A percentile compares a stretch with the other conserved stretches of the same genome.
These are phyloP conservation scores for Wickerhamiella kurtzmanii DNA, from an alignment of 805 yeast species.

Conservation along the genomic window DNA sequence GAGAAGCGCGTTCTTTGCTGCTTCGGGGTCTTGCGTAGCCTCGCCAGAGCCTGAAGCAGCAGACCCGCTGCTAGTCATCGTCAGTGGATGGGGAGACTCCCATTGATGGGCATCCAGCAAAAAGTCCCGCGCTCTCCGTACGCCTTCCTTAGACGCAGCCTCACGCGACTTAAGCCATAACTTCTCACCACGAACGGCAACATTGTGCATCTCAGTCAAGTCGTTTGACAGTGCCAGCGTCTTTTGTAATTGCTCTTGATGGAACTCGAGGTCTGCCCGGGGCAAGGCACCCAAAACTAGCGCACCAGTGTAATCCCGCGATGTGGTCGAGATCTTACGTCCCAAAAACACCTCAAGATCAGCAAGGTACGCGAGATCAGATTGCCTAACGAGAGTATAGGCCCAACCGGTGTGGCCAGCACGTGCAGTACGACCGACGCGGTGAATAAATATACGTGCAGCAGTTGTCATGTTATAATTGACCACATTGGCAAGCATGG, in stretches of 20 bases:
- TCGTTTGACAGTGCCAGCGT: conserved; percentile 48
- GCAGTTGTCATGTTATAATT: conserved; percentile 84
- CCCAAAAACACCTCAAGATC: conserved; percentile 88
- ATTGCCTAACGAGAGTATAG: conserved; percentile 70
- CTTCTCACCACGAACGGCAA: conserved; percentile 77
- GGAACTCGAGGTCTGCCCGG: conserved; percentile 51
- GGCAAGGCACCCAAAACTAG: conserved; percentile 78
- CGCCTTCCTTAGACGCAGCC: conserved; percentile 76
- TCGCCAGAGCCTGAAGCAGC: conserved; percentile 2
- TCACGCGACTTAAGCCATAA: conserved; percentile 73
- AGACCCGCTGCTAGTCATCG: conserved; percentile 22
- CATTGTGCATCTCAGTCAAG: conserved; percentile 46
- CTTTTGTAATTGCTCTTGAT: conserved; percentile 57
- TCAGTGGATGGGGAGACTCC: conserved; percentile 76
- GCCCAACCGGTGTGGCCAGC: conserved; percentile 99
- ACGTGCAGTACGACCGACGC: conserved; percentile 99
- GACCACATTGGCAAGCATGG: conserved; percentile 86
- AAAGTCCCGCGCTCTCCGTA: conserved; percentile 72
- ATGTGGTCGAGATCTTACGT: conserved; percentile 45
- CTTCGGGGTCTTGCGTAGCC: conserved; percentile 40
- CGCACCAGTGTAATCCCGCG: conserved; percentile 61
- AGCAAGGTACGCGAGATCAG: conserved; percentile 76
- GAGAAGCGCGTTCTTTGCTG: conserved; percentile 65
- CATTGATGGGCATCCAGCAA: conserved; percentile 39
- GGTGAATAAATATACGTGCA: conserved; percentile 85